Conservation (phyloP, 2,329 filamentous ascomycete genomes). For the Fusarium xyrophilum region DNA sequence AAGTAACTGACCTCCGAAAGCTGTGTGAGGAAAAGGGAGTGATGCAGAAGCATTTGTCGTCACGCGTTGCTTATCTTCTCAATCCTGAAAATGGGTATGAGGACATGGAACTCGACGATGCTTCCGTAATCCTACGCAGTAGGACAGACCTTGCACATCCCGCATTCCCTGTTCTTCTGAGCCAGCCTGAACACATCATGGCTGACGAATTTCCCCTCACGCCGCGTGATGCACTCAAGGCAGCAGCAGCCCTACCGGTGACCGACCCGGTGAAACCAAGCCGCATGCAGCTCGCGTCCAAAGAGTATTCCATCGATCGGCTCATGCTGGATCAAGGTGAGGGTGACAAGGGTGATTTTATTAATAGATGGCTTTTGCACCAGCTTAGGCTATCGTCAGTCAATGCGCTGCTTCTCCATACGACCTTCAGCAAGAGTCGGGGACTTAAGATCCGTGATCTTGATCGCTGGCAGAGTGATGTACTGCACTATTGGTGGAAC, state of each 20-base stretch:
- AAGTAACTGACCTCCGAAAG: slow-evolving; percentile 47
- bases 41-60: slow-evolving; percentile 53
- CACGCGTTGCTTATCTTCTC: slow-evolving; percentile 50
- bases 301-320: slow-evolving; percentile 57
- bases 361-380: slow-evolving; percentile 61
- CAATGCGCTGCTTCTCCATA: slow-evolving; percentile 53
- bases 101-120: slow-evolving; percentile 52
- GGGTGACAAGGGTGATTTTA: slow-evolving; percentile 53
- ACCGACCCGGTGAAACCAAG: slow-evolving; percentile 45
- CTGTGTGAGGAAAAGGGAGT: slow-evolving; percentile 52
- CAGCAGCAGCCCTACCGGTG: slow-evolving; percentile 48
- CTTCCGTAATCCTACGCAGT: slow-evolving; percentile 32
- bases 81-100: slow-evolving; percentile 48
- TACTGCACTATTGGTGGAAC: slow-evolving; percentile 49
- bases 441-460: slow-evolving; percentile 46
- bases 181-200: slow-evolving; percentile 56
- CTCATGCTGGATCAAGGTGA: slow-evolving; percentile 49
- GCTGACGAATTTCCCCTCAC: slow-evolving; percentile 49
- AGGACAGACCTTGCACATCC: slow-evolving; percentile 48
- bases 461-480: slow-evolving; percentile 49
- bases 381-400: slow-evolving; percentile 56
- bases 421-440: slow-evolving; percentile 40
- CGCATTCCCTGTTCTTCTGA: slow-evolving; percentile 55
- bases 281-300: slow-evolving; percentile 52
- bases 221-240: slow-evolving; percentile 50